Conservation (phyloP, 1,139 yeast species). For the Protomyces macrosporus region DNA sequence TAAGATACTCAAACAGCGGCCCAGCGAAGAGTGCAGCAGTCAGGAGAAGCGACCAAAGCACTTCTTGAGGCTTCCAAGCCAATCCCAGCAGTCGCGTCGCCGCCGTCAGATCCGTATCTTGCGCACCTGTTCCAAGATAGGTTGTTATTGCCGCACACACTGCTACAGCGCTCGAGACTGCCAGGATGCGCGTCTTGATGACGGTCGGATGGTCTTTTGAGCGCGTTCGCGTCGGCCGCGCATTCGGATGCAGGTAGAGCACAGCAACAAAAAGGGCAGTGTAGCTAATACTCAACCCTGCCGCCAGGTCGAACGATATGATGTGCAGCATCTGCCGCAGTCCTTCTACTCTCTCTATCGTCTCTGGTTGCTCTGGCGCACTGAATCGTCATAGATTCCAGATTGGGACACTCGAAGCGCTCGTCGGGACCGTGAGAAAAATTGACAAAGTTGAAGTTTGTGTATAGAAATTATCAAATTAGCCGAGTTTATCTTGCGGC, state of each 20-base stretch:
- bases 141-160: constrained; percentile 35
- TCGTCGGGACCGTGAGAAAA: no score
- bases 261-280: constrained; percentile 38
- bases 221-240: constrained; percentile 36
- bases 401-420: no score
- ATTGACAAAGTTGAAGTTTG: no score
- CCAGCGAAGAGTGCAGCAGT: constrained; percentile 48
- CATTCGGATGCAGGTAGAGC: constrained; percentile 35
- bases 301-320: constrained; percentile 36
- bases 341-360: neutral
- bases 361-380: neutral
- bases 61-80: constrained; percentile 29
- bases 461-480: no score
- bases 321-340: neutral
- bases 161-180: constrained; percentile 40
- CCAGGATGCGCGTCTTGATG: constrained; percentile 42
- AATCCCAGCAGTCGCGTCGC: constrained; percentile 30
- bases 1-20: constrained; percentile 49
- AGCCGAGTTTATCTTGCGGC: neutral
- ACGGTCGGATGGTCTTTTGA: constrained; percentile 39
- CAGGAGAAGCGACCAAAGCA: constrained; percentile 36
- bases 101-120: constrained; percentile 21
- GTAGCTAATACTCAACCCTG: constrained; percentile 26
- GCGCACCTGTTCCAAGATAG: constrained; percentile 40
- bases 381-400: no score